Conservation (phyloP, 169 alveolate genomes). For the Eimeria nieschulzi region DNA sequence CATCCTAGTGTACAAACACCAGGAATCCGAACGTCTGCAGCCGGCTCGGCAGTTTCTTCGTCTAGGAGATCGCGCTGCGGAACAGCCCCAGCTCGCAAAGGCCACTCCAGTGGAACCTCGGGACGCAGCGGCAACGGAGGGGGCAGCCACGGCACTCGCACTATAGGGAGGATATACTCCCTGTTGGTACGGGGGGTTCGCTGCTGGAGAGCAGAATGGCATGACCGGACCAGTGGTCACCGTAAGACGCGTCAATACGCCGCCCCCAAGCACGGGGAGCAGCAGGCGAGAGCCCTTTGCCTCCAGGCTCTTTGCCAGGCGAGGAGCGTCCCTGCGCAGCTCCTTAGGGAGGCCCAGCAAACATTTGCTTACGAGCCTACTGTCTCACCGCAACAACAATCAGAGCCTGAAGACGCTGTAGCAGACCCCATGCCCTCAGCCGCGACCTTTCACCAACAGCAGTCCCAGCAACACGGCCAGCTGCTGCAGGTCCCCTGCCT, state of each 20-base stretch:
- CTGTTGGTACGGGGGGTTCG: slow-evolving; percentile 71
- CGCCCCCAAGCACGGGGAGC: slow-evolving; percentile 74
- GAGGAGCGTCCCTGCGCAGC: slow-evolving; percentile 70
- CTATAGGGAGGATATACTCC: slow-evolving; percentile 73
- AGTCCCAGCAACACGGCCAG: slow-evolving; percentile 23
- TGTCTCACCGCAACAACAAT: slow-evolving; percentile 7
- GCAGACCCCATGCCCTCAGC: slow-evolving; percentile 10
- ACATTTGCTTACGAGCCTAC: slow-evolving; percentile 71
- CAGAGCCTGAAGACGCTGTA: slow-evolving; percentile 6
- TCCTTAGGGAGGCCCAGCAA: slow-evolving; percentile 69
- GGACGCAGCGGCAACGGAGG: background rate
- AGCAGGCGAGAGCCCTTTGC: slow-evolving; percentile 65
- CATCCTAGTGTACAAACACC: background rate
- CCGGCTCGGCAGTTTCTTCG: slow-evolving; percentile 21
- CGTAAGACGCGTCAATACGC: slow-evolving; percentile 75
- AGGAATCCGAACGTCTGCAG: background rate
- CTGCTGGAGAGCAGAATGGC: slow-evolving; percentile 78
- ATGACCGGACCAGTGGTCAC: slow-evolving; percentile 65
- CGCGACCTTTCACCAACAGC: background rate
- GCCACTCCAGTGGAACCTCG: background rate
- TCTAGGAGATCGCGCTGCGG: slow-evolving; percentile 29
- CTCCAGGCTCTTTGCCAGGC: slow-evolving; percentile 72
- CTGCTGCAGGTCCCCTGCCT: slow-evolving; percentile 7
- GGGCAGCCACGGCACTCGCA: slow-evolving; percentile 49
- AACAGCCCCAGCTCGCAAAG: background rate